These are phyloP conservation scores for Primulina huaijiensis DNA, from an alignment of 257 asterid genomes.

Conservation along the genomic window DNA sequence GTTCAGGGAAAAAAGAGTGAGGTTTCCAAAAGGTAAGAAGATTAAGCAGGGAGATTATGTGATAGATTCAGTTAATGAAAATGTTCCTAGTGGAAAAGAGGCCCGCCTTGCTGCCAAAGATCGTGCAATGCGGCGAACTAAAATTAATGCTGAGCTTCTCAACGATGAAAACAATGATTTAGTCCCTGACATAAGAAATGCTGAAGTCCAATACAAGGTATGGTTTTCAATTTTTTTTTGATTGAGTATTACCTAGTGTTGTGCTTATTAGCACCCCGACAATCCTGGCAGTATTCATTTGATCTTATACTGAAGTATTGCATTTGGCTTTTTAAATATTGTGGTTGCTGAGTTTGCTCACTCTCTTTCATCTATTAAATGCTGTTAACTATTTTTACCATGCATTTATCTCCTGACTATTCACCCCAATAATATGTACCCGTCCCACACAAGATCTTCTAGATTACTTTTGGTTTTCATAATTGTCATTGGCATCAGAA, in stretches of 20 bases:
- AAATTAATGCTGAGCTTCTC: conserved; percentile 45
- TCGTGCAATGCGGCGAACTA: conserved; percentile 54
- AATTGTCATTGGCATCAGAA: conserved; percentile 7
- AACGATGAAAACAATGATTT: conserved; percentile 50
- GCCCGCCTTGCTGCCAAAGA: conserved; percentile 66
- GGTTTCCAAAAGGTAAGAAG: conserved; percentile 97
- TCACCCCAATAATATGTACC: conserved; percentile 3
- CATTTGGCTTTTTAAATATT: not conserved
- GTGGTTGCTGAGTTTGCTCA: conserved; percentile 4
- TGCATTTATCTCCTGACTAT: conserved; percentile 1
- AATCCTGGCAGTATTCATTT: no score
- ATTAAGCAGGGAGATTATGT: conserved; percentile 59
- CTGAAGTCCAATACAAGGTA: conserved; percentile 76
- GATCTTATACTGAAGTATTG: no score
- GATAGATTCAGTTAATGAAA: conserved; percentile 33
- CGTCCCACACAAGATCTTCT: not conserved
- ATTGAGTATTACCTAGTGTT: not conserved
- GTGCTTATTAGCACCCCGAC: not conserved
- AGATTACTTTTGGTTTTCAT: conserved; percentile 14
- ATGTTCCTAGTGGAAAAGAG: conserved; percentile 35
- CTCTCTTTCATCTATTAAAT: not conserved
- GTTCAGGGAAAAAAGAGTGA: conserved; percentile 67
- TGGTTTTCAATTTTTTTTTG: conserved; percentile 1
- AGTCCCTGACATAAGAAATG: conserved; percentile 52
- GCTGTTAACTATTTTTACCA: not conserved